A percentile compares a stretch with the other conserved stretches of the same genome.
phyloP scores from a whole-genome alignment of 257 asterid species.

The Galeopsis tetrahit region DNA sequence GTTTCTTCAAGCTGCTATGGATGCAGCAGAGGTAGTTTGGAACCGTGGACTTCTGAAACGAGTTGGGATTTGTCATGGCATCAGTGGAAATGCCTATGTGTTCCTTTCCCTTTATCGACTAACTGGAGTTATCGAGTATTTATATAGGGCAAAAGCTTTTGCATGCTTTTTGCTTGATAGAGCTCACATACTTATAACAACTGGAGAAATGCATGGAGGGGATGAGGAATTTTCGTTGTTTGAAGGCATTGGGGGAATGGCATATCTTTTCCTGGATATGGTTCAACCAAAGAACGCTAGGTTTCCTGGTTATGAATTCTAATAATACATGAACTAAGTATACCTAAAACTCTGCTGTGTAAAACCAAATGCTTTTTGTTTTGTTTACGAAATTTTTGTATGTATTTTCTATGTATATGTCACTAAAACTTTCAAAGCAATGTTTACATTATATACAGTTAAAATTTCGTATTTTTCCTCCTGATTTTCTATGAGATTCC shows the following conservation, averaged over 20 bases:
- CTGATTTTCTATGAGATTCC: too few relatives aligned
- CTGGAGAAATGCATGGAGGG: slow-evolving; percentile 72
- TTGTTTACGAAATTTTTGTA: too few relatives aligned
- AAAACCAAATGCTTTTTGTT: neutral
- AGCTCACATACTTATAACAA: slow-evolving; percentile 58
- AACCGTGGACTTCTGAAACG: slow-evolving; percentile 73
- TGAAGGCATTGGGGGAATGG: slow-evolving; percentile 84
- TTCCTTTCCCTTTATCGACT: slow-evolving; percentile 74
- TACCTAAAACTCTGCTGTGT: neutral
- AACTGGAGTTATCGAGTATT: slow-evolving; percentile 61
- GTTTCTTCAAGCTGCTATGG: slow-evolving; percentile 71
- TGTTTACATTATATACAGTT: too few relatives aligned
- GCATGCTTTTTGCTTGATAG: slow-evolving; percentile 76
- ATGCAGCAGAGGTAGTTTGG: slow-evolving; percentile 88
- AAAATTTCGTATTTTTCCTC: too few relatives aligned
- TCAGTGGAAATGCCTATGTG: slow-evolving; percentile 75
- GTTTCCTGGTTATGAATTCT: slow-evolving; percentile 71
- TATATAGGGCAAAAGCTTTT: slow-evolving; percentile 79
- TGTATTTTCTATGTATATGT: too few relatives aligned
- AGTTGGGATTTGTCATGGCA: slow-evolving; percentile 81
- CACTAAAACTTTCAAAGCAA: too few relatives aligned
- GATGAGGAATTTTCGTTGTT: slow-evolving; percentile 66
- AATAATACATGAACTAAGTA: slow-evolving; percentile 13
- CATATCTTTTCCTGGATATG: slow-evolving; percentile 74
- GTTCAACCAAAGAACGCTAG: slow-evolving; percentile 61